Base-by-base conservation (phyloP, 192 early-diverging fungal species). In the Linnemannia hyalina region DNA sequence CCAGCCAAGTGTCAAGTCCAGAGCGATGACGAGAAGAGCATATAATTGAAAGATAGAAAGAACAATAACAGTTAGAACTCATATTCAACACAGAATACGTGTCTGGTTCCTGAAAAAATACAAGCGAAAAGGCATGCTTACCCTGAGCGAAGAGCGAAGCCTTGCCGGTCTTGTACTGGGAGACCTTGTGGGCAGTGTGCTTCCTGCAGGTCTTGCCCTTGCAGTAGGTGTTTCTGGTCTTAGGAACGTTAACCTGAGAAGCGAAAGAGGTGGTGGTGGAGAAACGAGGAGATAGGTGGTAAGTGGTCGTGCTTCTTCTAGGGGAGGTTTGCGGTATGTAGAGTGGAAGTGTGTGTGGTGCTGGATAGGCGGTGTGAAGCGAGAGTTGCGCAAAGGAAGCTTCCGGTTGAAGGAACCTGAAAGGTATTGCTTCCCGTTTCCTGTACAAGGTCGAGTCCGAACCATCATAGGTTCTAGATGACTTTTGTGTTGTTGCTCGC, bases 141-240 rank as follows among this genome's bases (percentile, higher is more conserved):
- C 98, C 98, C 94, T 99, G 98, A 87, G 97, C 98, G 89, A 97
- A 99, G 86, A 98, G 94, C 81, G 98, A 99, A 86, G 95, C 98
- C 95, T 99, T 99, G 84, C 98, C 98, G 79, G 96, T 97, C 97
- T 99, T 99, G 97, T 99, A 99, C 93, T 99, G 98, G 85, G 98
- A 95, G 76, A 99, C 98, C 95, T 99, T 99, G 97, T 99, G 98
- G 72, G 97, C 96, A 80, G 97, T 99, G 96, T 99, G 98, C 96
- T 98, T 98, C 89, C 92, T 93, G 96, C 97, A 99, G 89, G 94
- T 94, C 91, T 92, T 92, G 91, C 97, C 96, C 95, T 98, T 98
- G 96, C 98, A 99, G 96, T 94, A 99, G 90, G 98, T 99, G 95
- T 99, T 99, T 89, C 98, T 94, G 93, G 97, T 98, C 93, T 99